Evolutionary conservation across 169 alveolate genomes (phyloP).

Genomic region (Eimeria falciformis): DNA sequence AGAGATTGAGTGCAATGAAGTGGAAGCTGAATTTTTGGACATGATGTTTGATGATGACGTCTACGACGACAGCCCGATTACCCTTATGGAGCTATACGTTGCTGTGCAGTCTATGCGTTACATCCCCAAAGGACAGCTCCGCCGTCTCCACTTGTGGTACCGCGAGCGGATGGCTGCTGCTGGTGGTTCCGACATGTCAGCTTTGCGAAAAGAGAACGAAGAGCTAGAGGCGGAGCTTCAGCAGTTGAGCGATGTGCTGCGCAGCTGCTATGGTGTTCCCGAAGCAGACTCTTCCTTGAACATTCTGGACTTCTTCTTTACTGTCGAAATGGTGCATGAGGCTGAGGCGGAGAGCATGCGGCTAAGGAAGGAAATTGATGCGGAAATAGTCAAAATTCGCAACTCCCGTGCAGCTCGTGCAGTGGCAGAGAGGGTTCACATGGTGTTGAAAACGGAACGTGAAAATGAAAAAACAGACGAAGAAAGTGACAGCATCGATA

Average conservation of each 20-base stretch:
- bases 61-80: slow-evolving; percentile 77
- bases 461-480: slow-evolving; percentile 9
- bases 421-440: slow-evolving; percentile 70
- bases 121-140: slow-evolving; percentile 74
- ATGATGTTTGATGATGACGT: slow-evolving; percentile 77
- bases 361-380: slow-evolving; percentile 56
- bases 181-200: slow-evolving; percentile 62
- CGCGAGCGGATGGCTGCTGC: slow-evolving; percentile 76
- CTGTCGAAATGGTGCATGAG: slow-evolving; percentile 74
- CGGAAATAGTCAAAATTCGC: slow-evolving; percentile 38
- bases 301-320: slow-evolving; percentile 75
- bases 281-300: slow-evolving; percentile 23
- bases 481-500: neutral
- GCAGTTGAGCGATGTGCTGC: slow-evolving; percentile 74
- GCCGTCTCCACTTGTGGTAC: slow-evolving; percentile 75
- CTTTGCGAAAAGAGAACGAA: slow-evolving; percentile 75
- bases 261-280: slow-evolving; percentile 42
- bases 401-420: slow-evolving; percentile 72
- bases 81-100: slow-evolving; percentile 79
- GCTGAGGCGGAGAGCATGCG: slow-evolving; percentile 69
- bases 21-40: slow-evolving; percentile 70
- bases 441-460: slow-evolving; percentile 49
- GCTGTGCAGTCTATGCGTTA: slow-evolving; percentile 80
- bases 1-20: slow-evolving; percentile 62
- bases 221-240: slow-evolving; percentile 73